A percentile compares a stretch with the other conserved stretches of the same genome.
Evolutionary conservation across 345 rosid genomes (phyloP).

Genomic region (Salix udensis): DNA sequence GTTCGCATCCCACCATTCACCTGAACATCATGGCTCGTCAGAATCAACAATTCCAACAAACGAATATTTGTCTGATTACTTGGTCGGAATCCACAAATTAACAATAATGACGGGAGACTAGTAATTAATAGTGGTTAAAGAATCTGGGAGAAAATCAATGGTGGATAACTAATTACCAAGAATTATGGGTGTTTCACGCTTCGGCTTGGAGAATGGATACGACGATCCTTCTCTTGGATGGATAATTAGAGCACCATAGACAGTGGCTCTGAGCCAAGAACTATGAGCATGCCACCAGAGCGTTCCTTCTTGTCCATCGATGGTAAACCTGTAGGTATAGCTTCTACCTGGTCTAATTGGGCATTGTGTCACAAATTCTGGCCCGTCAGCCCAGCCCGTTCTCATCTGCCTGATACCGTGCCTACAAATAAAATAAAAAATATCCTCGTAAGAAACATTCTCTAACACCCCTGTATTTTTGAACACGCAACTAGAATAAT

Average conservation of each 20-base stretch:
- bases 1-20: constrained; percentile 95
- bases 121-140: background rate
- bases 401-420: constrained; percentile 84
- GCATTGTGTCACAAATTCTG: constrained; percentile 89
- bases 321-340: constrained; percentile 77
- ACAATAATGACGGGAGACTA: too few relatives aligned
- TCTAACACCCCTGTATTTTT: too few relatives aligned
- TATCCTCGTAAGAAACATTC: too few relatives aligned
- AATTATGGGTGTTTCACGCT: constrained; percentile 55
- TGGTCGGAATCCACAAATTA: background rate
- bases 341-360: constrained; percentile 86
- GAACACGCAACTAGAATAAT: background rate
- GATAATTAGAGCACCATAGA: constrained; percentile 81
- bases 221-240: constrained; percentile 58
- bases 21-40: constrained; percentile 26
- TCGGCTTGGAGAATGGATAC: constrained; percentile 73
- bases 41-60: background rate
- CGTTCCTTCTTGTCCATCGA: constrained; percentile 90
- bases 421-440: constrained; percentile 33
- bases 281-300: constrained; percentile 99
- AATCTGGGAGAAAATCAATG: too few relatives aligned
- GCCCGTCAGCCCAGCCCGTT: constrained; percentile 95
- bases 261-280: constrained; percentile 94
- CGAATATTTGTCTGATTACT: background rate
- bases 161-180: constrained; percentile 47